Evolutionary conservation across 495 filamentous ascomycete species (phyloP).

Genomic region (Acidiella bohemica): DNA sequence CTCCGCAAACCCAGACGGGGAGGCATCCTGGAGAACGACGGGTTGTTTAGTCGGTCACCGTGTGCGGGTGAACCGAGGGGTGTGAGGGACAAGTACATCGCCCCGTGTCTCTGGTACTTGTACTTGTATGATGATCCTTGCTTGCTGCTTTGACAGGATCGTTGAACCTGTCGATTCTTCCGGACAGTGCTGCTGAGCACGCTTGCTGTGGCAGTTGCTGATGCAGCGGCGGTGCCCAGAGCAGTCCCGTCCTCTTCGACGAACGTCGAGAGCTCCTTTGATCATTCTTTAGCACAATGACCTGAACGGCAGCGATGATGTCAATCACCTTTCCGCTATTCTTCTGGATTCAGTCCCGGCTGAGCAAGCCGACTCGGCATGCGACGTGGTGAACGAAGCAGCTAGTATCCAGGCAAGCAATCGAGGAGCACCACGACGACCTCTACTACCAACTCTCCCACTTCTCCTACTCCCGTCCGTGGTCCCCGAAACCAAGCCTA

Average conservation of each 20-base stretch:
- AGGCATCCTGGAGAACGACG: not conserved
- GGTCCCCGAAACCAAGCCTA: slow-evolving; percentile 24
- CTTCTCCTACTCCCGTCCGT: slow-evolving; percentile 26
- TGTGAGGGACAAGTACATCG: not conserved
- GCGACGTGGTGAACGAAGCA: slow-evolving; percentile 29
- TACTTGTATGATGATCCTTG: too few species aligned
- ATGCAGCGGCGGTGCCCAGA: not conserved
- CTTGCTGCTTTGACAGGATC: too few species aligned
- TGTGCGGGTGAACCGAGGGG: not conserved
- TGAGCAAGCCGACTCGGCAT: slow-evolving; percentile 27
- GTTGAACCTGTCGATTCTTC: too few species aligned
- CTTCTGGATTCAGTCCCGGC: slow-evolving; percentile 27
- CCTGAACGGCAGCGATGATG: slow-evolving; percentile 32
- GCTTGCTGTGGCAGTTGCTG: not conserved
- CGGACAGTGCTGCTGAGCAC: too few species aligned
- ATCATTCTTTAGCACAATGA: slow-evolving; percentile 37
- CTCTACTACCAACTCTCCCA: too few species aligned
- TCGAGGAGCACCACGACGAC: too few species aligned
- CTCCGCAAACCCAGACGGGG: too few species aligned
- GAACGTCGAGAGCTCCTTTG: slow-evolving; percentile 30
- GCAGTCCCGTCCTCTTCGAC: not conserved
- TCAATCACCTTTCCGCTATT: slow-evolving; percentile 33
- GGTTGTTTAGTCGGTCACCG: not conserved
- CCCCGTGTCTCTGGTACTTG: not conserved
- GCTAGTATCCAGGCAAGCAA: slow-evolving; percentile 22